Base-by-base conservation (phyloP, 2,329 filamentous ascomycete species). In the Alternaria ethzedia region DNA sequence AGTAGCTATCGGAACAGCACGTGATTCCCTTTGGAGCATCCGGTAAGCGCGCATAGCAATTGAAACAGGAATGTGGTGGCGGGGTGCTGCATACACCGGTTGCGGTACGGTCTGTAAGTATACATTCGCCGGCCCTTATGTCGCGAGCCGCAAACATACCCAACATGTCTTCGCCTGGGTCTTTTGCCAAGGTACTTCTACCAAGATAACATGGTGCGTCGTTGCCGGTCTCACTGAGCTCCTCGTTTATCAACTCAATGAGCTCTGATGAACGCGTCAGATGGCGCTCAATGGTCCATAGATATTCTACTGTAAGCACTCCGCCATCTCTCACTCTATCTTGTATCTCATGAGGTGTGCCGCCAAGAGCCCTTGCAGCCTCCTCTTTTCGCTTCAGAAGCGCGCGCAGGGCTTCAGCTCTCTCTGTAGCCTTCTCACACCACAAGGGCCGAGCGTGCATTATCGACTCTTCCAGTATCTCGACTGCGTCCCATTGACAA, bases 1-100 rank as follows among this genome's bases (percentile, higher is more conserved):
- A 78, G 59, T 74, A 78, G 15, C 52, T 47, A 4, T 57, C 52
- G 5, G 56, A 32, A 23, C 63, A 66, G 52, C 76, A 79, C 43
- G 71, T 49, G 65, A 50, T 13, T 66, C 28, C 5, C 64, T 59
- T 15, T n/a, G 36, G 36, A 17, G 8, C 36, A 41, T 66, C 54
- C 28, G 65, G 51, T 2, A 70, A 47, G 12, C 54, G 47, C 9
- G 66, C 70, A 54, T 75, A 77, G 54, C 76, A 76, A 11, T 72
- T 70, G 9, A 21, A 45, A 32, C 66, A 66, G 12, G 64, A 65
- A 25, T 68, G 68, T 7, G 63, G 51, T 2, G 50, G 57, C 5
- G 59, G 68, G 59, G 20, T 62, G 65, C 66, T 74, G 67, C 61
- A 70, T 64, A 45, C 66, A 10, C 49, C 52, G 23, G 66, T 69